These are phyloP conservation scores for Quercus phellos DNA, from an alignment of 331 rosid species.

Conservation along the genomic window DNA sequence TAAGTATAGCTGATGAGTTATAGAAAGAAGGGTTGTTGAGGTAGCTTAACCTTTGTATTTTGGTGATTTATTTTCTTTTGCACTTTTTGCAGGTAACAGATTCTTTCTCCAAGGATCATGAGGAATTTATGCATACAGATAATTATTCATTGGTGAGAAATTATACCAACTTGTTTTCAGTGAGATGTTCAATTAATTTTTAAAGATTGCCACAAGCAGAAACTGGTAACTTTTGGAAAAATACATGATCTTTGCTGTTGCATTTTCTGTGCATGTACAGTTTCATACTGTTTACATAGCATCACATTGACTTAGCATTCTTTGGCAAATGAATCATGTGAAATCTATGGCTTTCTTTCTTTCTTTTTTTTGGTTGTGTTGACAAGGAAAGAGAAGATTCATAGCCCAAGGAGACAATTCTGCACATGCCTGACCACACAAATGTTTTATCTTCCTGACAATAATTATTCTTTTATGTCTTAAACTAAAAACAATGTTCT, in stretches of 20 bases:
- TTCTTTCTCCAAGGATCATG: constrained; percentile 44
- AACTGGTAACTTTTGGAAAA: neutral
- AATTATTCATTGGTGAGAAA: constrained; percentile 49
- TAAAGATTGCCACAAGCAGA: constrained; percentile 1
- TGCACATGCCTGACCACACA: constrained; percentile 9
- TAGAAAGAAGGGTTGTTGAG: constrained; percentile 2
- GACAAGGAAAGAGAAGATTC: constrained; percentile 7
- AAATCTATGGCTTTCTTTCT: neutral
- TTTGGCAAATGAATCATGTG: neutral
- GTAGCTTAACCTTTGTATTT: constrained; percentile 11
- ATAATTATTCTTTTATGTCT: neutral
- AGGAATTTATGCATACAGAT: constrained; percentile 38
- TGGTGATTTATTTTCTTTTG: constrained; percentile 16
- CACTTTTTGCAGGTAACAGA: constrained; percentile 32
- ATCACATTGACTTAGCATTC: neutral
- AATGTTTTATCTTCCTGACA: neutral
- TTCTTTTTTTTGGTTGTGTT: neutral
- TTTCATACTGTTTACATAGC: neutral
- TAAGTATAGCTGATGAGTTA: constrained; percentile 35
- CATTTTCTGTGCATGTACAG: constrained; percentile 17
- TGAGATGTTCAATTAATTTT: neutral
- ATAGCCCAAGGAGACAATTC: neutral
- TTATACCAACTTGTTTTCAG: constrained; percentile 7
- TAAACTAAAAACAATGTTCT: neutral
- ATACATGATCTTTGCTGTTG: neutral